A percentile compares a stretch with the other conserved stretches of the same genome.
These are phyloP conservation scores for Citrullus amarus DNA, from an alignment of 306 rosid species.

Conservation along the genomic window DNA sequence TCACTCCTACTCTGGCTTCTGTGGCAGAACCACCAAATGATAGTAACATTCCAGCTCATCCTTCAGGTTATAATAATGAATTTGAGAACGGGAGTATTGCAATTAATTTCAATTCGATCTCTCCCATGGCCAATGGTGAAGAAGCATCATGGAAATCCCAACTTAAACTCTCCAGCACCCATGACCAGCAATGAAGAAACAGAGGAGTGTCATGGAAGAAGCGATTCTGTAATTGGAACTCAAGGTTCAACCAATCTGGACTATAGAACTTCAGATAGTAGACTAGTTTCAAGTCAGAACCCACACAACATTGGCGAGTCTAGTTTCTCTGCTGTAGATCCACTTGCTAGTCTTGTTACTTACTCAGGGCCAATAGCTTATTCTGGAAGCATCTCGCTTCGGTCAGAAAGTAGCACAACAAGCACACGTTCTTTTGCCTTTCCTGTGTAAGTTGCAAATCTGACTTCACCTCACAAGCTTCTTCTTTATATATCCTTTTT, in stretches of 20 bases:
- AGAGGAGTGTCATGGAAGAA: not conserved
- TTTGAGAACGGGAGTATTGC: slow-evolving; percentile 22
- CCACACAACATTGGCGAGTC: slow-evolving; percentile 16
- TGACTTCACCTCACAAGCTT: not conserved
- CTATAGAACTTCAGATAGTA: not conserved
- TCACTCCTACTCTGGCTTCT: not conserved
- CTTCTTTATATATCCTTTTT: not conserved
- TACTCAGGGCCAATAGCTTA: slow-evolving; percentile 57
- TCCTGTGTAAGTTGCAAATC: slow-evolving; percentile 36
- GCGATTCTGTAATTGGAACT: not conserved
- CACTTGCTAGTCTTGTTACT: slow-evolving; percentile 35
- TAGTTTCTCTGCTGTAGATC: slow-evolving; percentile 45
- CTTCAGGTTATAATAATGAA: slow-evolving; percentile 7
- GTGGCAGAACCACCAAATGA: slow-evolving; percentile 12
- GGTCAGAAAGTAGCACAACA: slow-evolving; percentile 90
- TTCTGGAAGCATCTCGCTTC: slow-evolving; percentile 76
- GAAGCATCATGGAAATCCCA: slow-evolving; percentile 12
- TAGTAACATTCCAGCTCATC: not conserved
- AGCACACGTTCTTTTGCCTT: slow-evolving; percentile 95
- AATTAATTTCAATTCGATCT: slow-evolving; percentile 19
- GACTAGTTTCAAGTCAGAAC: not conserved
- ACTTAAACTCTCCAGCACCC: not conserved
- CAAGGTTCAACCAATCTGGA: slow-evolving; percentile 1
- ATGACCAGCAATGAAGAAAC: not conserved
- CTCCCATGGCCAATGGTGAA: slow-evolving; percentile 14